phyloP scores from a whole-genome alignment of 1,284 basidiomycete species.

The Ganoderma lingzhi region DNA sequence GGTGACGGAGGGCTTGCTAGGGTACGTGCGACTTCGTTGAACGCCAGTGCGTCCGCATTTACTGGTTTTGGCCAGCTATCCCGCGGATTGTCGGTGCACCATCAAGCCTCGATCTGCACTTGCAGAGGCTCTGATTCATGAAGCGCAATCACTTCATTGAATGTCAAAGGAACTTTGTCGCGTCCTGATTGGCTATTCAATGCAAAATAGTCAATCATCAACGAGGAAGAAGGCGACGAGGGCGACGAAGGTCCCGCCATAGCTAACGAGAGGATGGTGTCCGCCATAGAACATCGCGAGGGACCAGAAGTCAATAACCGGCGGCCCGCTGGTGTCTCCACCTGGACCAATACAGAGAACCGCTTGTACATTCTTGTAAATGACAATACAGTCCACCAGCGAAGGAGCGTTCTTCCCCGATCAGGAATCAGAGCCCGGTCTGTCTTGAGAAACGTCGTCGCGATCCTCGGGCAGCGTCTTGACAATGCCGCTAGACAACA shows the following conservation, averaged over 20 bases:
- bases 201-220: too few relatives aligned
- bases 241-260: too few relatives aligned
- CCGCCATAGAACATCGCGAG: too few relatives aligned
- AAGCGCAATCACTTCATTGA: not conserved
- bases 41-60: too few relatives aligned
- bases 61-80: not conserved
- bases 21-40: not conserved
- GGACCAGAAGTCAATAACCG: too few relatives aligned
- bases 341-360: too few relatives aligned
- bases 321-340: too few relatives aligned
- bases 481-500: conserved; percentile 64
- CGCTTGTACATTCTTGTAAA: not conserved
- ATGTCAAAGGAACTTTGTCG: too few relatives aligned
- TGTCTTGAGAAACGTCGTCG: conserved; percentile 37
- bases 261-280: too few relatives aligned
- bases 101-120: not conserved
- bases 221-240: too few relatives aligned
- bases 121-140: not conserved
- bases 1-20: not conserved
- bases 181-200: too few relatives aligned
- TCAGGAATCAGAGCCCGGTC: conserved; percentile 22
- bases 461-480: conserved; percentile 56
- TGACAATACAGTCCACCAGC: not conserved
- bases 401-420: not conserved
- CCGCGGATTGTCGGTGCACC: conserved; percentile 10